phyloP scores from a whole-genome alignment of 352 stramenopile genomes.

The Halophytophthora polymorphica region DNA sequence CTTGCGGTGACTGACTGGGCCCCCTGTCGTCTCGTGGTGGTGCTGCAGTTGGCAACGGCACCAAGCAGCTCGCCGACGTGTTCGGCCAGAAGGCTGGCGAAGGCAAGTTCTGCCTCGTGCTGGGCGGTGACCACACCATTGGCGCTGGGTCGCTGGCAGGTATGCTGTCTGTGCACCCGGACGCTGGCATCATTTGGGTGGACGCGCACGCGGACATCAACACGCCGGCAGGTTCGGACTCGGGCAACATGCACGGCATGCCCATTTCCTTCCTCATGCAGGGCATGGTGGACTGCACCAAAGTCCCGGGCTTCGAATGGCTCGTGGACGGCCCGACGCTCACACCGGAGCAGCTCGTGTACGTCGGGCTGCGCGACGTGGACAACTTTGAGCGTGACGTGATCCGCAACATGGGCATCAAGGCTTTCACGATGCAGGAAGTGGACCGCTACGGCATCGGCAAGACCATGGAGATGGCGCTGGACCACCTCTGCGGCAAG shows the following conservation, averaged over 20 bases:
- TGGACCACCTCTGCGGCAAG: conserved; percentile 91
- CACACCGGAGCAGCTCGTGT: conserved; percentile 91
- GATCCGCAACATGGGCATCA: conserved; percentile 92
- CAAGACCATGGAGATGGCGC: conserved; percentile 94
- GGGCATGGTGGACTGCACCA: conserved; percentile 83
- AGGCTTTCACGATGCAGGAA: conserved; percentile 96
- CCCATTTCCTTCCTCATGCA: conserved; percentile 94
- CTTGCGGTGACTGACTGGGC: background rate
- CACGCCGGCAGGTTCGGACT: conserved; percentile 87
- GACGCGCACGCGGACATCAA: conserved; percentile 98
- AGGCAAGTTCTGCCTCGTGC: conserved; percentile 92
- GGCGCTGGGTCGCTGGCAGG: conserved; percentile 91
- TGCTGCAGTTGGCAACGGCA: conserved; percentile 79
- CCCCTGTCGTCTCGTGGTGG: background rate
- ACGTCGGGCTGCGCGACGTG: conserved; percentile 94
- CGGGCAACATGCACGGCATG: conserved; percentile 98
- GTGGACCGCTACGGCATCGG: conserved; percentile 96
- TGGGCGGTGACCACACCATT: conserved; percentile 97
- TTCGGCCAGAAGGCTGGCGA: conserved; percentile 87
- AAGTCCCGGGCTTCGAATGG: conserved; percentile 94
- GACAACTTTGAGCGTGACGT: conserved; percentile 89
- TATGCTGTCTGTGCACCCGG: conserved; percentile 86
- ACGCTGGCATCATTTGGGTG: conserved; percentile 97
- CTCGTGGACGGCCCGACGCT: conserved; percentile 73
- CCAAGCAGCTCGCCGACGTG: conserved; percentile 70